Conservation (phyloP, 106 monocot genomes). For the Dioscorea alata region DNA sequence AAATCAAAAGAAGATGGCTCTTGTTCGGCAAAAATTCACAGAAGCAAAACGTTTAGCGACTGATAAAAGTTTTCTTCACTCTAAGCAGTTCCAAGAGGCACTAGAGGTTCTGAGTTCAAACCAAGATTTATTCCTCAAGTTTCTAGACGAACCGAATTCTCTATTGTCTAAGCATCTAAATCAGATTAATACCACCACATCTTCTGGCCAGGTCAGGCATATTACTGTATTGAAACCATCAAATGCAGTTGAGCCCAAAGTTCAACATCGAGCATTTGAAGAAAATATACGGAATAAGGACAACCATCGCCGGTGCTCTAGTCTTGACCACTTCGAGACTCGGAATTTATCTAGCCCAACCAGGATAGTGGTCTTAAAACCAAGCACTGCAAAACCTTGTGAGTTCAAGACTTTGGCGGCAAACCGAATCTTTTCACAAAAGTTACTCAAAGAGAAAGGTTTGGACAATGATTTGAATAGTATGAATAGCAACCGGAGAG, state of each 20-base stretch:
- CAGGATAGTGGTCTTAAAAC: conserved; percentile 89
- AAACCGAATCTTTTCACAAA: conserved; percentile 7
- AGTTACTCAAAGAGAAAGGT: conserved; percentile 3
- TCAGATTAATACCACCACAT: conserved; percentile 15
- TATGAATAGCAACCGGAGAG: conserved; percentile 33
- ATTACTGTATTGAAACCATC: conserved; percentile 67
- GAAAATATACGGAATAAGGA: conserved; percentile 8
- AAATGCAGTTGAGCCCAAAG: conserved; percentile 29
- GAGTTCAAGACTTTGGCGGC: conserved; percentile 12
- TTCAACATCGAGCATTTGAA: conserved; percentile 11
- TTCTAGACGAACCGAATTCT: conserved; percentile 84
- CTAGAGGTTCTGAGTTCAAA: conserved; percentile 91
- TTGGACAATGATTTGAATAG: conserved; percentile 15
- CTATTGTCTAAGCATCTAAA: conserved; percentile 49
- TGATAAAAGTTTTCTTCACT: conserved; percentile 62
- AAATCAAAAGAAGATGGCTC: conserved; percentile 64
- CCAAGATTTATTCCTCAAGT: conserved; percentile 80
- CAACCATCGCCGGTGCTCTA: conserved; percentile 20
- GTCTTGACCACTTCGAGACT: conserved; percentile 16
- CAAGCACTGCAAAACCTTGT: conserved; percentile 37
- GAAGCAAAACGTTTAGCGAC: conserved; percentile 82
- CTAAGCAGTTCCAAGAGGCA: conserved; percentile 82
- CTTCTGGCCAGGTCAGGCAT: conserved; percentile 28
- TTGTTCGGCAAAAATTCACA: conserved; percentile 79
- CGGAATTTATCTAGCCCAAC: conserved; percentile 60